phyloP scores from a whole-genome alignment of 2,329 filamentous ascomycete species.

The Fusarium sp. region DNA sequence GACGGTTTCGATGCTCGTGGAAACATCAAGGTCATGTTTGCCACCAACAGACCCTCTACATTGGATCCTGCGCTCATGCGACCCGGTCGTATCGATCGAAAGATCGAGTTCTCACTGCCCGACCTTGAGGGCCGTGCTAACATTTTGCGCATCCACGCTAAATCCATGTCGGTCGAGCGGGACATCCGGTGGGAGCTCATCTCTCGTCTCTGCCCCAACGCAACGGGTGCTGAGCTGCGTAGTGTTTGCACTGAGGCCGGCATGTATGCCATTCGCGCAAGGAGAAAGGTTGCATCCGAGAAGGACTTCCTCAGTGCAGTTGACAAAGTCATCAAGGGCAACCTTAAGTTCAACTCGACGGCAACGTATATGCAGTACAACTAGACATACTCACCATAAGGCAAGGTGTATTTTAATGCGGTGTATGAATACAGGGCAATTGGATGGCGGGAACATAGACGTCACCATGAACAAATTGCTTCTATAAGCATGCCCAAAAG shows the following conservation, averaged over 20 bases:
- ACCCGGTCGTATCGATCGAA: constrained; percentile 95
- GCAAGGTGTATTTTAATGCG: constrained; percentile 42
- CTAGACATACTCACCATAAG: constrained; percentile 59
- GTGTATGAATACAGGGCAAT: constrained; percentile 49
- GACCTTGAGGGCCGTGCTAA: constrained; percentile 98
- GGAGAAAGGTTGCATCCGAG: constrained; percentile 97
- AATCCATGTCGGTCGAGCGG: constrained; percentile 99
- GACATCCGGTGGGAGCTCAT: constrained; percentile 99
- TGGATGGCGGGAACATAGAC: constrained; percentile 39
- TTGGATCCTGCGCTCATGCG: constrained; percentile 97
- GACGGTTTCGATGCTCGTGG: constrained; percentile 96
- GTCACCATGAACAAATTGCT: constrained; percentile 36
- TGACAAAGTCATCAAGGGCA: constrained; percentile 99
- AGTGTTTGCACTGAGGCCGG: constrained; percentile 98
- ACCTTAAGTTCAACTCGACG: constrained; percentile 99
- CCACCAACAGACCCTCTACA: constrained; percentile 94
- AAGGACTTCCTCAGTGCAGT: constrained; percentile 98
- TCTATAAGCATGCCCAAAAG: neutral
- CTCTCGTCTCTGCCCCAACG: constrained; percentile 94
- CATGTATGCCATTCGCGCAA: constrained; percentile 95
- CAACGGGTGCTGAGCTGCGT: constrained; percentile 93
- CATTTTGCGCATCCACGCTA: constrained; percentile 97
- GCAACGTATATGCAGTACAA: constrained; percentile 99
- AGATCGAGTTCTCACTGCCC: constrained; percentile 98
- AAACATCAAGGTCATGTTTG: constrained; percentile 99